A percentile compares a stretch with the other conserved stretches of the same genome.
phyloP scores from a whole-genome alignment of 2,329 filamentous ascomycete species.

The Magnaporthiopsis incrustans region DNA sequence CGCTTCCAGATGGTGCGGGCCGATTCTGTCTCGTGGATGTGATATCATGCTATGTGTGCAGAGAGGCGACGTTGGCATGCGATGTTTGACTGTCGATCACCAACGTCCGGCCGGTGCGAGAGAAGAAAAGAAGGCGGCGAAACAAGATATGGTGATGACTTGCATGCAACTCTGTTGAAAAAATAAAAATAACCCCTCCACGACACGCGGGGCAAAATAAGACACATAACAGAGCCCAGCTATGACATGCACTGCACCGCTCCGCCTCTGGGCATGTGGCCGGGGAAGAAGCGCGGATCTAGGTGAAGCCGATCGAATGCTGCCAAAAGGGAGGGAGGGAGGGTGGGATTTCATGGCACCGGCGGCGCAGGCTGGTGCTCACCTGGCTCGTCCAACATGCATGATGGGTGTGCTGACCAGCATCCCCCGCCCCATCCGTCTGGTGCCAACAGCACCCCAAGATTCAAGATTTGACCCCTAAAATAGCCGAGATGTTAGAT shows the following conservation, averaged over 20 bases:
- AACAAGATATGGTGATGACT: background rate
- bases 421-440: background rate
- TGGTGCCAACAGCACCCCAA: background rate
- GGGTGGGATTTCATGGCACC: background rate
- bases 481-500: background rate
- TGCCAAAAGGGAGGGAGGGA: background rate
- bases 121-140: background rate
- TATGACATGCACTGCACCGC: background rate
- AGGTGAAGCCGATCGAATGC: background rate
- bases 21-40: background rate
- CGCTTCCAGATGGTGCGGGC: background rate
- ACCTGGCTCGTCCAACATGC: background rate
- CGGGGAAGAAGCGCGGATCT: background rate
- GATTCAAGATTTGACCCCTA: background rate
- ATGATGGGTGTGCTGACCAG: background rate
- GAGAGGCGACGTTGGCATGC: background rate
- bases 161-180: background rate
- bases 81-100: background rate
- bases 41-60: background rate
- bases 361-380: background rate
- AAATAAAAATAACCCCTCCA: background rate
- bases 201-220: background rate
- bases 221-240: too few relatives aligned
- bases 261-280: background rate
- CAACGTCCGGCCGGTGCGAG: background rate